These are phyloP conservation scores for Ascochyta viciae-villosae DNA, from an alignment of 2,329 filamentous ascomycete genomes.

Conservation along the genomic window DNA sequence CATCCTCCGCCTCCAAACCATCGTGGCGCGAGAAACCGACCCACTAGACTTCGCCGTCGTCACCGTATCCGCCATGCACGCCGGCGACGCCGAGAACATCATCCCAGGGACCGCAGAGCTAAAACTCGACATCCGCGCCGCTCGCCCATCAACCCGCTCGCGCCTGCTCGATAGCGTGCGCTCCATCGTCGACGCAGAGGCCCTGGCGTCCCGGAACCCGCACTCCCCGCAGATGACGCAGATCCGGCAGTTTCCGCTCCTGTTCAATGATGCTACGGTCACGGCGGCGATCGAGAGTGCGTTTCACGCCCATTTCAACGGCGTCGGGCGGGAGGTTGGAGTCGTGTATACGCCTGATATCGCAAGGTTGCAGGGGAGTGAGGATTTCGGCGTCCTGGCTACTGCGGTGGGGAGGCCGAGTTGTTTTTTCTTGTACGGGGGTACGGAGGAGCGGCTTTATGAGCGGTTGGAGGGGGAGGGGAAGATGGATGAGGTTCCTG, in stretches of 20 bases:
- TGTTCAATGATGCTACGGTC: constrained; percentile 59
- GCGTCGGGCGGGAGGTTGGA: constrained; percentile 14
- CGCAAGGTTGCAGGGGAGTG: constrained; percentile 56
- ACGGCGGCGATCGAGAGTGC: constrained; percentile 52
- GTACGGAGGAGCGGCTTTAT: constrained; percentile 58
- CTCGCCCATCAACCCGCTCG: constrained; percentile 54
- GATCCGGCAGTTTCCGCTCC: constrained; percentile 55
- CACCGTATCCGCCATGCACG: constrained; percentile 65
- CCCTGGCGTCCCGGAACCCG: constrained; percentile 56
- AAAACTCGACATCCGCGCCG: constrained; percentile 62
- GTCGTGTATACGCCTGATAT: constrained; percentile 48
- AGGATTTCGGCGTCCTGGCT: constrained; percentile 66
- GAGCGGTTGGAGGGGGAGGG: constrained; percentile 58
- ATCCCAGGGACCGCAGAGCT: constrained; percentile 64
- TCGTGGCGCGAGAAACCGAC: constrained; percentile 63
- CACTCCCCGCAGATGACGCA: constrained; percentile 53
- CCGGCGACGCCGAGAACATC: constrained; percentile 67
- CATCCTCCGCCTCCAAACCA: constrained; percentile 65
- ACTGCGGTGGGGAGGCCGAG: constrained; percentile 58
- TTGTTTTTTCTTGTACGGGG: constrained; percentile 65
- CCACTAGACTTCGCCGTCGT: constrained; percentile 63
- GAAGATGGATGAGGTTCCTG: constrained; percentile 59
- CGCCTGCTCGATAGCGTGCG: constrained; percentile 57
- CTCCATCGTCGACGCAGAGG: constrained; percentile 64
- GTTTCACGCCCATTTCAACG: constrained; percentile 57